Base-by-base conservation (phyloP, 306 rosid species). In the Cicer pinnatifidum region DNA sequence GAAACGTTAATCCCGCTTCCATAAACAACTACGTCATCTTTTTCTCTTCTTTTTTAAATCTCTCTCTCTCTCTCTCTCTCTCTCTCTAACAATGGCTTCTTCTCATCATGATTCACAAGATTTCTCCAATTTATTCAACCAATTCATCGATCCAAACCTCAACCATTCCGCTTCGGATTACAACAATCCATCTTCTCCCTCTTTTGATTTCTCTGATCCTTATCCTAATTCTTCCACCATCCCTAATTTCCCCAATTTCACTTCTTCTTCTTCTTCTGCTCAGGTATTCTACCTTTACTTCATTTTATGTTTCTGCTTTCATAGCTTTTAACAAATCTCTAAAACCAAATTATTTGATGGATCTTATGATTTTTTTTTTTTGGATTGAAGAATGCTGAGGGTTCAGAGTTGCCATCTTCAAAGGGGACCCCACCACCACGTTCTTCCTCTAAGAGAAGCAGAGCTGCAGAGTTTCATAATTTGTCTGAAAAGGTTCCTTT, bases 381-480 rank as follows among this genome's bases (percentile, higher is more conserved):
- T 59, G 38, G 16, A 38, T 58, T 62, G 85, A 84, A 88, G 89
- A 89, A 82, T 76, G 80, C 41, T 13, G 97, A 85, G 48, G 82
- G 15, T 51, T 78, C 90, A 1, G 87, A 86, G 75, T 53, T 71
- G 71, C 87, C 83, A 9, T 84, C 83, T 16, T 84, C 81, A 41
- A 83, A 84, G 56, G 40, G 82, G 44, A 84, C 75, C 41, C 86
- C 76, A 74, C 73, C 81, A 69, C 59, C 83, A 73, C 88, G 92
- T 37, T 82, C 81, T 85, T 89, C 84, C 4, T 93, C 93, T 11
- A 93, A 93, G 82, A 82, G 98, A 64, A 88, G 90, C 77, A 86
- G 98, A 89, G 95, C 92, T 61, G 96, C 96, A 4, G 98, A 91
- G 80, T 93, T 93, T 11, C 98, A 94, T 88, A 94, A 94, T 81